These are phyloP conservation scores for Larix kaempferi DNA, from an alignment of 75 land plant species.

Conservation along the genomic window DNA sequence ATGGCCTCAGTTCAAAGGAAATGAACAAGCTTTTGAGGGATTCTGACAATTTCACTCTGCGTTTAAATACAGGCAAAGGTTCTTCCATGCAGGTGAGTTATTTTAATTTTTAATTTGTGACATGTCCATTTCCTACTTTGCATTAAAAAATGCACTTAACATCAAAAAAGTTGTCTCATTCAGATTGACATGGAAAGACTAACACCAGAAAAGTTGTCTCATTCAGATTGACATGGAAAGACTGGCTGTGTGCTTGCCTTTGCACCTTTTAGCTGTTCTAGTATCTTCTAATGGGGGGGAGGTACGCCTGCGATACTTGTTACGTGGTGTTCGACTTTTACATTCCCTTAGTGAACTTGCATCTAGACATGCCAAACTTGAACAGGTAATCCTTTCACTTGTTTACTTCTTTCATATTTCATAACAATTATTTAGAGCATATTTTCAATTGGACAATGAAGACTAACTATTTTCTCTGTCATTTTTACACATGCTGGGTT, in stretches of 20 bases:
- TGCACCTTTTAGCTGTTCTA: constrained; percentile 79
- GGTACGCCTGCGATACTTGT: constrained; percentile 56
- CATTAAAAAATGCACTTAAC: background rate
- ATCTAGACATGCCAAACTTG: constrained; percentile 64
- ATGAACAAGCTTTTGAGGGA: constrained; percentile 64
- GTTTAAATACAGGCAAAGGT: constrained; percentile 41
- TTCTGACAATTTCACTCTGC: constrained; percentile 49
- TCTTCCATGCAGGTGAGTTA: constrained; percentile 38
- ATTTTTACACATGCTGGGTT: background rate
- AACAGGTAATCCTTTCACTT: constrained; percentile 56
- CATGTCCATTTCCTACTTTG: background rate
- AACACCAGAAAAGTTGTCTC: background rate
- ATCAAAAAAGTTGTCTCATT: constrained; percentile 1
- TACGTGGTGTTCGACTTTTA: constrained; percentile 78
- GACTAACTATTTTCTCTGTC: background rate
- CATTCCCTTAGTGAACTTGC: constrained; percentile 77
- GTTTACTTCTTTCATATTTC: background rate
- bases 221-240: constrained; percentile 80
- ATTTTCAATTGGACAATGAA: background rate
- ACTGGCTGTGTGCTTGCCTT: constrained; percentile 68
- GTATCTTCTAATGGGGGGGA: constrained; percentile 48
- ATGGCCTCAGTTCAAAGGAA: constrained; percentile 52
- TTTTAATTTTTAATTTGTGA: background rate
- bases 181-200: constrained; percentile 86
- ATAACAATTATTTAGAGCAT: background rate